Percentiles rank a stretch among this genome's conserved stretches.
Conservation (phyloP, 2,329 filamentous ascomycete genomes). For the Magnaporthales sp. region DNA sequence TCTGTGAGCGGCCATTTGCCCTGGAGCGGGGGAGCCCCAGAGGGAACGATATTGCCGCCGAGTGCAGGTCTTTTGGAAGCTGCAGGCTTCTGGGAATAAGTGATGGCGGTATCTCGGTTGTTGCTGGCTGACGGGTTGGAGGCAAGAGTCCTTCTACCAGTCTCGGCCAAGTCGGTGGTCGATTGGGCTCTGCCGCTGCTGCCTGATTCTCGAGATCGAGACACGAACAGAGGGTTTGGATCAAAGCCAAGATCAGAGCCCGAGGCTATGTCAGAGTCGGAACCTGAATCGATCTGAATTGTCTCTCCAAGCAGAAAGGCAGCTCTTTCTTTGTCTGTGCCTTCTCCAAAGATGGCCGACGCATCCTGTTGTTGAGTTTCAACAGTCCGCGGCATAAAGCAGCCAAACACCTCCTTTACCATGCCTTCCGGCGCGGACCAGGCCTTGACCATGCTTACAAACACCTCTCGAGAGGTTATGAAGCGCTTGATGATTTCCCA, state of each 20-base stretch:
- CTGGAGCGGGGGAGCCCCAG: not conserved
- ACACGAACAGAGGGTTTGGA: too few relatives aligned
- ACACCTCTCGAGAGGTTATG: not conserved
- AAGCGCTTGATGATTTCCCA: not conserved
- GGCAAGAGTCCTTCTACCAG: too few relatives aligned
- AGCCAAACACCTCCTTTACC: not conserved
- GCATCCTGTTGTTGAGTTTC: not conserved
- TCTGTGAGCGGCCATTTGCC: conserved; percentile 1
- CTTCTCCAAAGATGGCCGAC: not conserved
- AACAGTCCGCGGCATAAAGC: not conserved
- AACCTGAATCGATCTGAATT: too few relatives aligned
- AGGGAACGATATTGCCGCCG: conserved; percentile 8
- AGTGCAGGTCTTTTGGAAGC: not conserved
- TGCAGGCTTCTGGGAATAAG: too few relatives aligned
- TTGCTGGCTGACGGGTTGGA: too few relatives aligned
- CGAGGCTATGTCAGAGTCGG: too few relatives aligned
- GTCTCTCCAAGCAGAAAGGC: too few relatives aligned
- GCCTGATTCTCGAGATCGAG: too few relatives aligned
- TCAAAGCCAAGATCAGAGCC: too few relatives aligned
- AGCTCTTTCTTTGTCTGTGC: not conserved
- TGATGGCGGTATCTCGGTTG: too few relatives aligned
- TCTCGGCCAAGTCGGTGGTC: too few relatives aligned
- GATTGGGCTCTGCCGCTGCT: too few relatives aligned
- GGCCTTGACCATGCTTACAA: not conserved
- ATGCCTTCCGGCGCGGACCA: not conserved